These are phyloP conservation scores for Apiospora marii DNA, from an alignment of 2,329 filamentous ascomycete species.

Conservation along the genomic window DNA sequence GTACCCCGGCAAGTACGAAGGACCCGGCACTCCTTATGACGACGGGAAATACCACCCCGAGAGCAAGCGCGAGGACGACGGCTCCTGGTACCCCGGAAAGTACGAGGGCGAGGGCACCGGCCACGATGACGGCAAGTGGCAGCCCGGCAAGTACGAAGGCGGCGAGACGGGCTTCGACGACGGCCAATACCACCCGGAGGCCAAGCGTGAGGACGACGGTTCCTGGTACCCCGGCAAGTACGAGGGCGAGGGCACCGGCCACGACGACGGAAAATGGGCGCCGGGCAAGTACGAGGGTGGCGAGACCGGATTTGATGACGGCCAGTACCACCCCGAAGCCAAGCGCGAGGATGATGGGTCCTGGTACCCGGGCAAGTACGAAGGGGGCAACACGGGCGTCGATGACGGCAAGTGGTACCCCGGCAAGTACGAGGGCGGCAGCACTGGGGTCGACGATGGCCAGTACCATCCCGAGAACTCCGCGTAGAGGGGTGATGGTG, in stretches of 20 bases:
- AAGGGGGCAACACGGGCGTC: background rate
- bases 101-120: background rate
- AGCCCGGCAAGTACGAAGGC: background rate
- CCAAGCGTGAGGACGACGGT: background rate
- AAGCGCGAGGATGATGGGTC: constrained; percentile 5
- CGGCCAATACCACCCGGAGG: background rate
- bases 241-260: background rate
- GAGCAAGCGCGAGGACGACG: too few relatives aligned
- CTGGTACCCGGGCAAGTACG: constrained; percentile 11
- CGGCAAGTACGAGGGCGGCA: background rate
- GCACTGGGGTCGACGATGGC: background rate
- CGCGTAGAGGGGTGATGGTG: background rate
- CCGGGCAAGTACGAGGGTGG: constrained; percentile 14
- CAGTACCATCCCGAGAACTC: background rate
- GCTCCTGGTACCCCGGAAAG: constrained; percentile 15
- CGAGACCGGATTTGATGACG: background rate
- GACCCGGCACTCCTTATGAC: background rate
- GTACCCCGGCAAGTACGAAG: constrained; percentile 4
- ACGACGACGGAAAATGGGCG: constrained; percentile 22
- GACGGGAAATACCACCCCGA: background rate
- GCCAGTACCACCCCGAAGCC: background rate
- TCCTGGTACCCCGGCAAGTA: constrained; percentile 20
- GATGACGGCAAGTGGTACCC: constrained; percentile 19
- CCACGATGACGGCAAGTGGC: background rate
- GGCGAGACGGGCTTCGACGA: background rate